These are phyloP conservation scores for Metschnikowia lochheadii DNA, from an alignment of 805 yeast genomes.

Conservation along the genomic window DNA sequence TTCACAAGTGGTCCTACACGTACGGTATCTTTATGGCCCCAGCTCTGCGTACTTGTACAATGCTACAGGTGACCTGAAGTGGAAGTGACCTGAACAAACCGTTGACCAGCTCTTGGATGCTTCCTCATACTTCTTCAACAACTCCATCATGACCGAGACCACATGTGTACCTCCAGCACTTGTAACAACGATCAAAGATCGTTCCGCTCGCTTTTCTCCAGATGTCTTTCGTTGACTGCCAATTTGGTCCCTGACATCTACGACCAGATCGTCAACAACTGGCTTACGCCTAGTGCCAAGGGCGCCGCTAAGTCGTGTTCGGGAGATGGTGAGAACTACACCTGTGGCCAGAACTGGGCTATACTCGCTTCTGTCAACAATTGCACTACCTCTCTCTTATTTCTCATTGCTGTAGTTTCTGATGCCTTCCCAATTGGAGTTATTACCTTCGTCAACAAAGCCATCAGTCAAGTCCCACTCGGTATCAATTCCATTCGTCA, in stretches of 20 bases:
- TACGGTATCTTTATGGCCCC: slow-evolving; percentile 60
- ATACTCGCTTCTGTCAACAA: slow-evolving; percentile 51
- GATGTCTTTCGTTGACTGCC: slow-evolving; percentile 59
- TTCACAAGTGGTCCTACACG: slow-evolving; percentile 62
- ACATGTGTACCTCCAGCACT: slow-evolving; percentile 51
- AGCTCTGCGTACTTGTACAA: slow-evolving; percentile 71
- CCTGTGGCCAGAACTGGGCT: slow-evolving; percentile 75
- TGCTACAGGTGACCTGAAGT: slow-evolving; percentile 45
- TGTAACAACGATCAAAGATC: slow-evolving; percentile 78
- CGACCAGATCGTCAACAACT: slow-evolving; percentile 30
- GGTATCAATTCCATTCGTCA: slow-evolving; percentile 73
- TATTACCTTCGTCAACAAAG: slow-evolving; percentile 34
- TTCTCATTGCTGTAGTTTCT: slow-evolving; percentile 39
- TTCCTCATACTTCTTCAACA: slow-evolving; percentile 34
- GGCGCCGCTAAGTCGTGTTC: slow-evolving; percentile 70
- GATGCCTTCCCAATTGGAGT: slow-evolving; percentile 34
- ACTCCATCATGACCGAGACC: slow-evolving; percentile 54
- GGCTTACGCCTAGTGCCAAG: slow-evolving; percentile 44
- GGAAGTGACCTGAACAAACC: no score
- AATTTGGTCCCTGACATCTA: slow-evolving; percentile 48
- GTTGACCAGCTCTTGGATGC: slow-evolving; percentile 35
- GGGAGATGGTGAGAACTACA: slow-evolving; percentile 81
- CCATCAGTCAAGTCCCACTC: slow-evolving; percentile 88
- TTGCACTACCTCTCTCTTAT: slow-evolving; percentile 33
- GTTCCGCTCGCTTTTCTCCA: slow-evolving; percentile 64